Evolutionary conservation across 2,329 filamentous ascomycete species (phyloP), one percentile per base, ranked within the genome.

Genomic region (Verruconis gallopava): DNA sequence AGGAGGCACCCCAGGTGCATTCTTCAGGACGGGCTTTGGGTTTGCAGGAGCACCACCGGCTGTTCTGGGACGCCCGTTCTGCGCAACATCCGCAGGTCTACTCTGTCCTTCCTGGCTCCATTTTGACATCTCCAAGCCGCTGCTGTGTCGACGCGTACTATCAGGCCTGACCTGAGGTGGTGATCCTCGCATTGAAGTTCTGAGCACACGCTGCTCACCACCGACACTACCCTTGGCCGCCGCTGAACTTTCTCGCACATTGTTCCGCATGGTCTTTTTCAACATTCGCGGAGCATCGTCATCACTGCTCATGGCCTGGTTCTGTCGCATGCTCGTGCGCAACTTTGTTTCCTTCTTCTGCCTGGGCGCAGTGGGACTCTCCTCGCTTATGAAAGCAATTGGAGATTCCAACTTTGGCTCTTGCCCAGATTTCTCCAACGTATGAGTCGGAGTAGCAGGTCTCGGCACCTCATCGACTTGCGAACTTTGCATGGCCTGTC

Each of bases 91-190:
- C 6, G 34, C 34, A 15, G 34, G 52, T 46, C 14, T 55, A 52
- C 40, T 49, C 48, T 21, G 47, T 55, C 19, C 70, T 65, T 58
- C 73, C 61, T 2, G 71, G n/a, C 9, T n/a, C 6, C n/a, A 30
- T 30, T 35, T 20, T 6, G 9, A 15, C 19, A 18, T 21, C 3
- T 14, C 19, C 2, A 21, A 6, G 2, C 28, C 25, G 34, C 20
- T 22, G 18, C 34, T 39, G n/a, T 41, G 32, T 17, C 20, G 35
- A 4, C 34, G 30, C 37, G 9, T 38, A 15, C 5, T 40, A 33
- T 9, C 15, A 22, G 14, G 34, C 14, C 15, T 22, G 22, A 28
- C 35, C 22, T 17, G 22, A 3, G 17, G 15, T 22, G 21, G 18
- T n/a, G n/a, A n/a, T 11, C 28, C 40, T 12, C 32, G 21, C 28